Percentiles rank a stretch among this genome's conserved stretches.
Evolutionary conservation across 139 green algal genomes (phyloP).

Genomic region (Chlamydomonas sphaeroides): DNA sequence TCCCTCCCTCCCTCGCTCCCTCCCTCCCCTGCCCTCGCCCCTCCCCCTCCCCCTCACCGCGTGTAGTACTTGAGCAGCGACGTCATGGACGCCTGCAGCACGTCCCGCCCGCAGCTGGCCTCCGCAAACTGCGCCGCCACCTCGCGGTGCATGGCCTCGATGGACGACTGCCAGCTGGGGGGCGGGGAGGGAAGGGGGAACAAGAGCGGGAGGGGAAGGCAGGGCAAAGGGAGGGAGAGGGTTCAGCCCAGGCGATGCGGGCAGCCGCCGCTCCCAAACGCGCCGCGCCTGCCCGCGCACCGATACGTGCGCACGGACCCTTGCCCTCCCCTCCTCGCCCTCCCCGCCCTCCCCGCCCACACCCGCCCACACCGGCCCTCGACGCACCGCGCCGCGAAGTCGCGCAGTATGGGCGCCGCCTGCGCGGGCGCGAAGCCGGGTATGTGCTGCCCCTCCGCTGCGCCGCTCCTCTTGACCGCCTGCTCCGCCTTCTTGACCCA

Average conservation of each 20-base stretch:
- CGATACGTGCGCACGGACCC: no score
- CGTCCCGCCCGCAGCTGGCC: conserved; percentile 66
- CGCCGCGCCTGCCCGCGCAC: no score
- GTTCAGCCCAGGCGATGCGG: no score
- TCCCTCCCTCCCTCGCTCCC: not conserved
- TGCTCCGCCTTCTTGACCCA: conserved; percentile 85
- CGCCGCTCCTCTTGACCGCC: conserved; percentile 57
- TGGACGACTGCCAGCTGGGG: conserved; percentile 76
- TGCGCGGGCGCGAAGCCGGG: conserved; percentile 64
- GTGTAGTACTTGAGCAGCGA: conserved; percentile 96
- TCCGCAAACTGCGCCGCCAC: conserved; percentile 58
- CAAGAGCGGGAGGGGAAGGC: no score
- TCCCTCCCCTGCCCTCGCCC: no score
- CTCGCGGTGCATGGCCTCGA: conserved; percentile 87
- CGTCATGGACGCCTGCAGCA: conserved; percentile 91
- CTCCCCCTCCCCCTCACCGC: conserved; percentile 41
- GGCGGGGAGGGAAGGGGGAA: not conserved
- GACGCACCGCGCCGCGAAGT: conserved; percentile 51
- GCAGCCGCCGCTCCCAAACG: no score
- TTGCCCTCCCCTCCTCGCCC: not conserved
- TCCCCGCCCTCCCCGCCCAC: not conserved
- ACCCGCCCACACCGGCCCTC: no score
- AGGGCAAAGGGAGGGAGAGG: no score
- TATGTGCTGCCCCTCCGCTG: conserved; percentile 69
- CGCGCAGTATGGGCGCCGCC: conserved; percentile 53